Base-by-base conservation (phyloP, 768 basidiomycete species). In the Rickenella mellea region DNA sequence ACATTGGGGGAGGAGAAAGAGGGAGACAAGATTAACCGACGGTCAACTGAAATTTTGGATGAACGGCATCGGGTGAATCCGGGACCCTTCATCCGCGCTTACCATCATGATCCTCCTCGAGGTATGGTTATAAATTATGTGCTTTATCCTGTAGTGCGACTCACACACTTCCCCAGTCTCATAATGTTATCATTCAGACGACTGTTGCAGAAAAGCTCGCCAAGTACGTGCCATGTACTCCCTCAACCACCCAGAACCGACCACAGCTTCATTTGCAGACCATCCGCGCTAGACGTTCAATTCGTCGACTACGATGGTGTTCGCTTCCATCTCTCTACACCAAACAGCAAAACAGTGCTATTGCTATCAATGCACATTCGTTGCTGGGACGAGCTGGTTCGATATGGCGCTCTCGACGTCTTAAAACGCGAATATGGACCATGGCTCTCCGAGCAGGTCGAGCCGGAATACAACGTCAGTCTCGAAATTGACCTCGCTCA, bases 261-360 rank as follows among this genome's bases (percentile, higher is more conserved):
- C 46, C 27, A 48, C 26, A 46, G 15, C 40, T 41, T 22, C 36
- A 24, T 42, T 17, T 42, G 21, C 58, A 99, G 93, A 60, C 91
- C 94, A 11, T 78, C 85, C 5, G 80, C 85, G 24, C 70, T 97
- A 46, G 96, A 99, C 67, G 84, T 98, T 43, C 78, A 88, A 44
- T 99, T 99, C 53, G 96, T 98, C 41, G 96, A 99, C 65, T 99
- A 91, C 52, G 96, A 99, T 59, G 85, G 90, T 38, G 92, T 97
- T 41, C 78, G 91, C 32, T 99, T 97, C 66, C 93, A 85, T 60
- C 65, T 98, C 36, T 87, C 87, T 11, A 92, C 92, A 0, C 85
- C 85, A 3, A 78, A 86, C 19, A 79, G 83, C 57, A 89, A 94
- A 69, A 82, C 84, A 0, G 57, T 71, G 4, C 68, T 98, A 17